phyloP scores from a whole-genome alignment of 2,329 filamentous ascomycete genomes.

The Fusarium proliferatum region DNA sequence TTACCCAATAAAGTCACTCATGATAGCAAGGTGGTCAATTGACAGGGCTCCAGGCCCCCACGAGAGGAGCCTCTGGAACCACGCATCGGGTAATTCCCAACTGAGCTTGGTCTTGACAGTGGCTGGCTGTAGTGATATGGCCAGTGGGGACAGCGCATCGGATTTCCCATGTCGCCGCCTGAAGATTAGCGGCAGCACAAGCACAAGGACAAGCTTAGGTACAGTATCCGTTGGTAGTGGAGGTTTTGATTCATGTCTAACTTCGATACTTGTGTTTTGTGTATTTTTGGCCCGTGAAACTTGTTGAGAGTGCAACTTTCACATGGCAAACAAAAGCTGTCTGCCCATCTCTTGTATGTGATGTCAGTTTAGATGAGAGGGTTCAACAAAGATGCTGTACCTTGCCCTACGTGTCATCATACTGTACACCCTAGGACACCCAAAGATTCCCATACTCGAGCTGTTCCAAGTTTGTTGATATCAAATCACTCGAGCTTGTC shows the following conservation, averaged over 20 bases:
- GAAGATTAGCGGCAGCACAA: constrained; percentile 3
- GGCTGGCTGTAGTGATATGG: constrained; percentile 5
- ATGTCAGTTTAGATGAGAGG: constrained; percentile 10
- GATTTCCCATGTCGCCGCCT: constrained; percentile 27
- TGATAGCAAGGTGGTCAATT: constrained; percentile 44
- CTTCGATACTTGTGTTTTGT: neutral
- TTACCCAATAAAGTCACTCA: constrained; percentile 44
- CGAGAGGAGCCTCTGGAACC: constrained; percentile 26
- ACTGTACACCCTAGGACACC: neutral
- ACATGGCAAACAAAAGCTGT: neutral
- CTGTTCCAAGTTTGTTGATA: constrained; percentile 31
- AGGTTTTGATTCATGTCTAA: neutral
- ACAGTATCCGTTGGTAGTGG: neutral
- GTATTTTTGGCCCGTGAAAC: constrained; percentile 26
- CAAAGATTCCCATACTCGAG: constrained; percentile 4
- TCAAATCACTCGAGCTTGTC: constrained; percentile 10
- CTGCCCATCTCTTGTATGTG: neutral
- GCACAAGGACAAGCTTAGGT: neutral
- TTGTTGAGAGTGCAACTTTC: constrained; percentile 31
- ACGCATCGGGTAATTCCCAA: constrained; percentile 42
- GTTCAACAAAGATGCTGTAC: constrained; percentile 6
- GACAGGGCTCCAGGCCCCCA: constrained; percentile 45
- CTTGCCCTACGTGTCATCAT: neutral
- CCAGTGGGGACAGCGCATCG: constrained; percentile 32
- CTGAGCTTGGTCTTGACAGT: constrained; percentile 35